Conservation (phyloP, 2,329 filamentous ascomycete genomes). For the Neurospora sp. region DNA sequence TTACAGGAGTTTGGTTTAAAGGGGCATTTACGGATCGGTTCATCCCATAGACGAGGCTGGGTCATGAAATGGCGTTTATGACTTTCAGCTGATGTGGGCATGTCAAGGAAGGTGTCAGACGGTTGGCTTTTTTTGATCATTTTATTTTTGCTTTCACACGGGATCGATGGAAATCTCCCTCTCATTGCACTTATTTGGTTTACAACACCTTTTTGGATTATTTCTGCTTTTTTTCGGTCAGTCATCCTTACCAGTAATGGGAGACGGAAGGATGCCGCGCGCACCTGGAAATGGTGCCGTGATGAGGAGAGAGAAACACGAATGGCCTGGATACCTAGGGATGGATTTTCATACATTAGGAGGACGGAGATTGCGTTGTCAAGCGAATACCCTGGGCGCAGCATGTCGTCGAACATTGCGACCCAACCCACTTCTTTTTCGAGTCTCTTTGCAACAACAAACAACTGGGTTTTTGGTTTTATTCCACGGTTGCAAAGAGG, state of each 20-base stretch:
- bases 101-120: conserved; percentile 13
- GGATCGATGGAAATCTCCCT: conserved; percentile 2
- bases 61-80: conserved; percentile 13
- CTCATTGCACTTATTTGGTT: conserved; percentile 6
- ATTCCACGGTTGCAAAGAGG: neutral
- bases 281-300: neutral
- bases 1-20: neutral
- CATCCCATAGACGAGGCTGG: conserved; percentile 18
- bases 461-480: neutral
- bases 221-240: neutral
- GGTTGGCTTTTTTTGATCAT: neutral
- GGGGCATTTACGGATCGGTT: conserved; percentile 9
- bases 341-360: neutral
- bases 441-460: neutral
- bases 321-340: neutral
- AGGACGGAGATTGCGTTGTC: neutral
- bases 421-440: neutral
- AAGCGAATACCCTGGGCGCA: neutral
- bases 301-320: neutral
- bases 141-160: conserved; percentile 1
- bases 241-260: neutral
- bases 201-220: neutral
- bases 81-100: conserved; percentile 16
- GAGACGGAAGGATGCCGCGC: neutral
- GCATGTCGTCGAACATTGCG: neutral